These are phyloP conservation scores for Fragilaria crotonensis DNA, from an alignment of 108 stramenopile species.

Conservation along the genomic window DNA sequence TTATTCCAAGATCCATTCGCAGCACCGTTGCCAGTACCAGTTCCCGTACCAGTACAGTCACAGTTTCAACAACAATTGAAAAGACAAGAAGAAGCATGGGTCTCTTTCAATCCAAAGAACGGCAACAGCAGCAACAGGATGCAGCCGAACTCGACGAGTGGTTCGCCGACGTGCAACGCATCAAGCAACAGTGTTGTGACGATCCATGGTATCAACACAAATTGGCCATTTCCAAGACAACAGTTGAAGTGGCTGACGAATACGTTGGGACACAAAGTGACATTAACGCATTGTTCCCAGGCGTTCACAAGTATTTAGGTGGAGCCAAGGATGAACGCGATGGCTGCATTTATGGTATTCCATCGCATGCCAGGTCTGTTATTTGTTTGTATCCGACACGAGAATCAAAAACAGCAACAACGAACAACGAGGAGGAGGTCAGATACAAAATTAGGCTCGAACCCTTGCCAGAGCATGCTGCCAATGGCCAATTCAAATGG, in stretches of 20 bases:
- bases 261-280: background rate
- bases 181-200: background rate
- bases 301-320: slow-evolving; percentile 67
- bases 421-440: slow-evolving; percentile 9
- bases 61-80: too few species aligned
- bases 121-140: too few species aligned
- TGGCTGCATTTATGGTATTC: slow-evolving; percentile 74
- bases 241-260: background rate
- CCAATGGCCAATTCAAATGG: slow-evolving; percentile 64
- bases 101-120: too few species aligned
- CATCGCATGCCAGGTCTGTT: slow-evolving; percentile 47
- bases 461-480: slow-evolving; percentile 45
- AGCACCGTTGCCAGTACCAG: too few species aligned
- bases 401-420: slow-evolving; percentile 7
- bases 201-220: background rate
- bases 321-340: slow-evolving; percentile 63
- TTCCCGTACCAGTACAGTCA: too few species aligned
- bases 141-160: too few species aligned
- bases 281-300: slow-evolving; percentile 29
- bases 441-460: slow-evolving; percentile 38
- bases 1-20: too few species aligned
- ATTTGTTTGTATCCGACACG: slow-evolving; percentile 44
- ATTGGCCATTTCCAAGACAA: background rate
- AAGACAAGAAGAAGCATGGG: too few species aligned
- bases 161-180: slow-evolving; percentile 7